These are phyloP conservation scores for Psilocybe cubensis DNA, from an alignment of 768 basidiomycete species.

Conservation along the genomic window DNA sequence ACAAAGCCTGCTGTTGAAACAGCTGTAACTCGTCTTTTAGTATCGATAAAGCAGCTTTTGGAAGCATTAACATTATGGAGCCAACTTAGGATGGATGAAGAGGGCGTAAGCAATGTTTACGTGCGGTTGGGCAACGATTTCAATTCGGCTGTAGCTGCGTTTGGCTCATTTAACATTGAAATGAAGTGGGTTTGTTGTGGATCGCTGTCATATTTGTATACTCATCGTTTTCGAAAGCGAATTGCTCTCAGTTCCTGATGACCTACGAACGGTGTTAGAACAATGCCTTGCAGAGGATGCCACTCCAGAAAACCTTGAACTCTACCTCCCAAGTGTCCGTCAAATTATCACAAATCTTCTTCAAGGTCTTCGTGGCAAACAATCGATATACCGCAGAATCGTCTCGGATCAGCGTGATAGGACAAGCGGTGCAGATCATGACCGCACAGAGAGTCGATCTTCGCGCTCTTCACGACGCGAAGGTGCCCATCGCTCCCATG, in stretches of 20 bases:
- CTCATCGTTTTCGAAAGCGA: conserved; percentile 58
- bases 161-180: conserved; percentile 81
- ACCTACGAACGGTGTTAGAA: conserved; percentile 88
- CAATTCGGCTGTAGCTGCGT: conserved; percentile 90
- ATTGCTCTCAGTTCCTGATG: conserved; percentile 84
- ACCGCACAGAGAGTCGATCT: conserved; percentile 60
- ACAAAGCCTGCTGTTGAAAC: conserved; percentile 82
- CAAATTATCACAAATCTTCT: conserved; percentile 92
- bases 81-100: conserved; percentile 67
- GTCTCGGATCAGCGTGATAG: conserved; percentile 63
- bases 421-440: conserved; percentile 49
- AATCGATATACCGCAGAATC: conserved; percentile 82
- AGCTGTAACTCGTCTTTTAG: conserved; percentile 88
- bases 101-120: conserved; percentile 93
- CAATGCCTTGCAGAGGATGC: conserved; percentile 92
- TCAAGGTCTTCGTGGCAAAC: conserved; percentile 91
- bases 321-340: conserved; percentile 90
- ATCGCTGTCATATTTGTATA: background rate
- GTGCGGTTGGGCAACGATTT: conserved; percentile 97
- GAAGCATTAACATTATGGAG: conserved; percentile 91
- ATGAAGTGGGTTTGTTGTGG: conserved; percentile 73
- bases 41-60: conserved; percentile 94
- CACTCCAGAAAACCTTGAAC: conserved; percentile 78
- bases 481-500: conserved; percentile 49
- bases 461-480: conserved; percentile 55